These are phyloP conservation scores for Solanum corneliomulleri DNA, from an alignment of 257 asterid genomes.

Conservation along the genomic window DNA sequence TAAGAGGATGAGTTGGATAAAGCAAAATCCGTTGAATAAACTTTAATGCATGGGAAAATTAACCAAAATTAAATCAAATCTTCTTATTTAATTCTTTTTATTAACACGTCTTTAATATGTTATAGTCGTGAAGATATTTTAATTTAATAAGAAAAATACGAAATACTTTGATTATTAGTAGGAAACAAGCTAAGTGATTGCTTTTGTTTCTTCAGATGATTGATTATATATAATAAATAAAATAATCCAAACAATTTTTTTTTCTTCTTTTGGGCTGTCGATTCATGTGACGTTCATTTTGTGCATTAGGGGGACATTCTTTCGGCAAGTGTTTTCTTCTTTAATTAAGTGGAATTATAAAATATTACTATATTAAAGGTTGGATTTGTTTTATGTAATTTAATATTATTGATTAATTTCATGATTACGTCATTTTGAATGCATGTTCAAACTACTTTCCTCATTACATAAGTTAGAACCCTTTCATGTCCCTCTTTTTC, in stretches of 20 bases:
- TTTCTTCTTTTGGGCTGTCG: slow-evolving; percentile 10
- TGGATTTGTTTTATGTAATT: neutral
- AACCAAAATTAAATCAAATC: neutral
- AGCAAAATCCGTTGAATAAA: neutral
- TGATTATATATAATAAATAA: neutral
- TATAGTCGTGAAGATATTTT: neutral
- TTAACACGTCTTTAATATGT: neutral
- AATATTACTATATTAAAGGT: neutral
- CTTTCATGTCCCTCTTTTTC: neutral
- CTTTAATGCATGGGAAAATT: no score
- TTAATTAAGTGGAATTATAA: neutral
- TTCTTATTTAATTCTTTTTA: neutral
- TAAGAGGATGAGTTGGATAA: neutral
- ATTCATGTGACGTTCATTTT: slow-evolving; percentile 2
- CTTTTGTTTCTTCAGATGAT: slow-evolving; percentile 2
- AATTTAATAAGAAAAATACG: neutral
- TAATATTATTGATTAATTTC: neutral
- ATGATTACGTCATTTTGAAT: neutral
- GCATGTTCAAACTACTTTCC: slow-evolving; percentile 15
- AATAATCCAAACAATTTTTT: neutral
- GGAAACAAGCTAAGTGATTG: slow-evolving; percentile 1
- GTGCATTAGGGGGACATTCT: slow-evolving; percentile 3
- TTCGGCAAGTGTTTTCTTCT: slow-evolving; percentile 17
- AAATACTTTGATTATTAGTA: neutral
- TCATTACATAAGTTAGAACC: neutral